Evolutionary conservation across 2,329 filamentous ascomycete genomes (phyloP).

Genomic region (Sporothrix dimorphospora): DNA sequence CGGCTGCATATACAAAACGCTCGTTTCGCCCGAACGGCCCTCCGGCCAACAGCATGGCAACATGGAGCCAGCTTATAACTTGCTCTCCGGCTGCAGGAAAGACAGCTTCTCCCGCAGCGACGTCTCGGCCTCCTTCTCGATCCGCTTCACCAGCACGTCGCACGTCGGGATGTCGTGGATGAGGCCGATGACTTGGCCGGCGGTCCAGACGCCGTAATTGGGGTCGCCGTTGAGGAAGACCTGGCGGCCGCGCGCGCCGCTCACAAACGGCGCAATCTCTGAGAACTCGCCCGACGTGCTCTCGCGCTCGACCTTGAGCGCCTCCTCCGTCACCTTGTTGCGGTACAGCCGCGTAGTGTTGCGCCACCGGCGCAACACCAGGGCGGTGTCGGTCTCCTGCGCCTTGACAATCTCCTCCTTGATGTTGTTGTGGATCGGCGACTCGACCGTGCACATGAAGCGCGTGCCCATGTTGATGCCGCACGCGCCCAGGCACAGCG

Average conservation of each 20-base stretch:
- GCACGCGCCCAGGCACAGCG: constrained; percentile 84
- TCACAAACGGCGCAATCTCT: constrained; percentile 84
- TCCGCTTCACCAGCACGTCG: constrained; percentile 67
- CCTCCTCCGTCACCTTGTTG: constrained; percentile 84
- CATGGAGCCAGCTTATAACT: constrained; percentile 50
- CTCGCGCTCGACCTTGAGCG: constrained; percentile 80
- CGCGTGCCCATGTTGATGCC: constrained; percentile 98
- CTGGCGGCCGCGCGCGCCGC: constrained; percentile 85
- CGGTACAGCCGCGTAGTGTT: constrained; percentile 88
- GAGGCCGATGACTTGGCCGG: constrained; percentile 89
- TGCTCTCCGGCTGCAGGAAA: constrained; percentile 60
- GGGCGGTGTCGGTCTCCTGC: constrained; percentile 85
- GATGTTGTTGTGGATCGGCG: constrained; percentile 89
- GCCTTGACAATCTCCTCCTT: constrained; percentile 90
- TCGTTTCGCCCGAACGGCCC: background rate
- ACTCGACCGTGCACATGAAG: constrained; percentile 95
- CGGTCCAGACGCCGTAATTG: constrained; percentile 93
- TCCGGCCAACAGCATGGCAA: background rate
- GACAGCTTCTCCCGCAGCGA: constrained; percentile 63
- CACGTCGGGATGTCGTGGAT: constrained; percentile 85
- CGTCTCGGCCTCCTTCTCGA: constrained; percentile 75
- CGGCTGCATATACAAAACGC: constrained; percentile 18
- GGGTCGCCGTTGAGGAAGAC: constrained; percentile 92
- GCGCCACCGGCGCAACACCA: constrained; percentile 86
- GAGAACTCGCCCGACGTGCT: constrained; percentile 85